Percentiles rank a stretch among this genome's conserved stretches.
Conservation (phyloP, 495 filamentous ascomycete species). For the Daldinia childiae region DNA sequence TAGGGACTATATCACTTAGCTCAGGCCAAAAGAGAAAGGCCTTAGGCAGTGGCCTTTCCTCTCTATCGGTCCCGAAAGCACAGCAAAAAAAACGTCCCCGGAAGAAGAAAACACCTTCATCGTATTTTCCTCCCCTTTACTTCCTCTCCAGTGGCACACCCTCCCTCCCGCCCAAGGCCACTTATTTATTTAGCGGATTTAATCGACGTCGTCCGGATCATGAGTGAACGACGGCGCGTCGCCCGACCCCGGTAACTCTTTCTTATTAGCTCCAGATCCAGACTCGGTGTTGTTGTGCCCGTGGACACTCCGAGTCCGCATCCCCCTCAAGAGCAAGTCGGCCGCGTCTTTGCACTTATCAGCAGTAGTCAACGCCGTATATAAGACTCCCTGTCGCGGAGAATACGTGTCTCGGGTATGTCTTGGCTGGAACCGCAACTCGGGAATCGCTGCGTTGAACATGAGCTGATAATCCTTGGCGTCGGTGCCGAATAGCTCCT, state of each 20-base stretch:
- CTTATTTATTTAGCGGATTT: not conserved
- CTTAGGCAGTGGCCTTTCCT: too few relatives aligned
- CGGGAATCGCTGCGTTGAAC: not conserved
- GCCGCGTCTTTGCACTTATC: not conserved
- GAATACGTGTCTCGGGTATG: not conserved
- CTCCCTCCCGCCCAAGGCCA: slow-evolving; percentile 1
- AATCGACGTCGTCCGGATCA: not conserved
- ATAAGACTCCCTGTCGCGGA: not conserved
- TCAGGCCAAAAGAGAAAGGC: not conserved
- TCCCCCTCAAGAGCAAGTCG: too few relatives aligned
- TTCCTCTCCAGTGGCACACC: not conserved
- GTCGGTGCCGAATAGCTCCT: not conserved
- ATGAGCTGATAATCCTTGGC: not conserved
- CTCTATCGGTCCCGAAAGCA: not conserved
- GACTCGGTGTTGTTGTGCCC: too few relatives aligned
- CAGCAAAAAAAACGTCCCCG: not conserved
- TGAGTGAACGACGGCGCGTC: not conserved
- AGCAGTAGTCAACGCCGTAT: not conserved
- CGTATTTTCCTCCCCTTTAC: not conserved
- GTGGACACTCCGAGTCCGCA: too few relatives aligned
- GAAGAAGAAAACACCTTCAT: not conserved
- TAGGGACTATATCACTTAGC: not conserved
- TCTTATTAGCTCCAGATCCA: too few relatives aligned
- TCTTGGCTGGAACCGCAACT: not conserved
- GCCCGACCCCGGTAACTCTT: too few relatives aligned